Percentiles rank a stretch among this genome's conserved stretches.
Conservation (phyloP, 139 green algal genomes). For the Chlamydomonas sphaeroides region DNA sequence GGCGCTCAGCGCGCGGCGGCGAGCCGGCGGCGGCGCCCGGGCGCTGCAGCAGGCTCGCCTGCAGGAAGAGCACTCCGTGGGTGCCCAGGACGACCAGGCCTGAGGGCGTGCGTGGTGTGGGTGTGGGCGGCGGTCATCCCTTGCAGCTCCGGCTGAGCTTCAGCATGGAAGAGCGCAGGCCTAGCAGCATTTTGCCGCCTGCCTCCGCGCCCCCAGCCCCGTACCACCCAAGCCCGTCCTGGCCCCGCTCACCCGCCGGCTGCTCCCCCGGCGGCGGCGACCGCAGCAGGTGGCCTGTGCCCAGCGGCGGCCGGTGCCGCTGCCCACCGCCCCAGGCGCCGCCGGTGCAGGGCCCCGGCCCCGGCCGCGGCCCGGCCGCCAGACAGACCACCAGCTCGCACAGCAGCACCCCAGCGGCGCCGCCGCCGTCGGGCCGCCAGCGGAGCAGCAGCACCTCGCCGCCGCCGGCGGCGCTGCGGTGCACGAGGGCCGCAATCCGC, state of each 20-base stretch:
- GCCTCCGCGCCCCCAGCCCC: too few species aligned
- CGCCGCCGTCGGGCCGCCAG: background rate
- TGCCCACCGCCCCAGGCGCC: background rate
- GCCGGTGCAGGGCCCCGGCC: background rate
- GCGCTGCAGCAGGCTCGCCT: background rate
- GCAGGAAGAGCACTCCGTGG: background rate
- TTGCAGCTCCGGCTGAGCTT: too few species aligned
- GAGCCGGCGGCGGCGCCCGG: background rate
- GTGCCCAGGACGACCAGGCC: slow-evolving; percentile 26
- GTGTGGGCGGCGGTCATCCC: too few species aligned
- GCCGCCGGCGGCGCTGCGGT: background rate
- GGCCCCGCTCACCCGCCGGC: background rate
- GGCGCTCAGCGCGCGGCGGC: background rate
- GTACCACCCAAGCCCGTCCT: too few species aligned
- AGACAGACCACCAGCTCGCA: slow-evolving; percentile 11
- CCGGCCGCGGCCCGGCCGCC: background rate
- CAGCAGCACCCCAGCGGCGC: background rate
- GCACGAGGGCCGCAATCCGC: slow-evolving; percentile 6
- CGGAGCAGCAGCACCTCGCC: slow-evolving; percentile 31
- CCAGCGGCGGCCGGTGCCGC: background rate
- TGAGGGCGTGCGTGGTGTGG: too few species aligned
- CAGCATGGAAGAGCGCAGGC: too few species aligned
- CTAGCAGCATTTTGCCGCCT: too few species aligned
- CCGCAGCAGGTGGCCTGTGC: slow-evolving; percentile 6
- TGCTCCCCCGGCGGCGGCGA: background rate